Conservation (phyloP, 257 asterid species). For the Anisodus acutangulus region DNA sequence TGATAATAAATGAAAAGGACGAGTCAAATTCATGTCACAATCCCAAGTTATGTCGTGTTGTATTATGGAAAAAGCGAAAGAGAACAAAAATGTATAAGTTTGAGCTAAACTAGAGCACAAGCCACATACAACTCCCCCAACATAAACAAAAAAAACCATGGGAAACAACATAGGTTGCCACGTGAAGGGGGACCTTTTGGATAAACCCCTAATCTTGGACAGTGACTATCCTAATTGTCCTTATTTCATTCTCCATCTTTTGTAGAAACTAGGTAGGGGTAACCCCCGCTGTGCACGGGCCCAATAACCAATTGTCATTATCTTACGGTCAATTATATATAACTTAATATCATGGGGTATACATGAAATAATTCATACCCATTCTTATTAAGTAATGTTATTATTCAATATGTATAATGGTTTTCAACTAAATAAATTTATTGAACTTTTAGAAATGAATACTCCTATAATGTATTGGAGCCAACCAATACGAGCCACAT, state of each 20-base stretch:
- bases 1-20: not conserved
- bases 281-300: too few relatives aligned
- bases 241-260: not conserved
- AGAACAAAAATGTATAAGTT: not conserved
- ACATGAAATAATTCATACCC: too few relatives aligned
- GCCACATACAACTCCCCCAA: not conserved
- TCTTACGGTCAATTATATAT: too few relatives aligned
- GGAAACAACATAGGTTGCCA: conserved; percentile 20
- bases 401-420: too few relatives aligned
- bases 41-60: conserved; percentile 10
- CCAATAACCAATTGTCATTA: too few relatives aligned
- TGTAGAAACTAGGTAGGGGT: too few relatives aligned
- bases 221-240: not conserved
- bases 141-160: not conserved
- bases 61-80: not conserved
- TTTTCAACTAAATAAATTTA: too few relatives aligned
- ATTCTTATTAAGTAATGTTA: too few relatives aligned
- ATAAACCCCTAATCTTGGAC: not conserved
- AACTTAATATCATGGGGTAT: too few relatives aligned
- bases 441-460: too few relatives aligned
- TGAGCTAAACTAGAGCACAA: not conserved
- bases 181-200: conserved; percentile 19
- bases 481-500: too few relatives aligned
- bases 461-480: too few relatives aligned
- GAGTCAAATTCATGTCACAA: not conserved